Conservation (phyloP, 176 grass and related monocot genomes). For the Lolium multiflorum region DNA sequence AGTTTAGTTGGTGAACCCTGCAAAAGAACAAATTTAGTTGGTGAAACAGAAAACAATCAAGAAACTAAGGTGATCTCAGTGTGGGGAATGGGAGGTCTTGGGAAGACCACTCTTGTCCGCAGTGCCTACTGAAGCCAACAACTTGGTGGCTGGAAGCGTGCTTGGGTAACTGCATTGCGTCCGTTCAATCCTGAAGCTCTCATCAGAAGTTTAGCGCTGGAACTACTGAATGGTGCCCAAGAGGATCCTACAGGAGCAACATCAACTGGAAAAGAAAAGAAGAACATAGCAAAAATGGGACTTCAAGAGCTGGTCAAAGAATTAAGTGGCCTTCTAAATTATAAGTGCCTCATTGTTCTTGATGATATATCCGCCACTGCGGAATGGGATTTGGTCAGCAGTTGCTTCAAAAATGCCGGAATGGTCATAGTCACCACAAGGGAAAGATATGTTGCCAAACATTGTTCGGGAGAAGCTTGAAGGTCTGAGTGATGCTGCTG, state of each 20-base stretch:
- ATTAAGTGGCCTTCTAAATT: too few relatives aligned
- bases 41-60: background rate
- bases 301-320: too few relatives aligned
- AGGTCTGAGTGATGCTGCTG: background rate
- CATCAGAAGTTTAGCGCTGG: background rate
- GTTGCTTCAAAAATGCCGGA: background rate
- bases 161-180: constrained; percentile 4
- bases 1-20: background rate
- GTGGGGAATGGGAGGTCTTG: background rate
- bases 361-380: background rate
- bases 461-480: background rate
- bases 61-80: background rate
- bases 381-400: constrained; percentile 13
- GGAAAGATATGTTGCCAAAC: background rate
- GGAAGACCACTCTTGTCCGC: constrained; percentile 8
- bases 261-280: too few relatives aligned
- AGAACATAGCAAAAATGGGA: too few relatives aligned
- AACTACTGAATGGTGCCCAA: background rate
- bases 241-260: too few relatives aligned
- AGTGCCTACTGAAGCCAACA: background rate
- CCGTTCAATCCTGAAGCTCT: background rate
- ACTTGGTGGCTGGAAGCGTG: background rate
- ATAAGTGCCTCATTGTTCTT: constrained; percentile 26
- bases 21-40: background rate
- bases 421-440: constrained; percentile 41